Evolutionary conservation across 2,329 filamentous ascomycete genomes (phyloP).

Genomic region (Bertia moriformis): DNA sequence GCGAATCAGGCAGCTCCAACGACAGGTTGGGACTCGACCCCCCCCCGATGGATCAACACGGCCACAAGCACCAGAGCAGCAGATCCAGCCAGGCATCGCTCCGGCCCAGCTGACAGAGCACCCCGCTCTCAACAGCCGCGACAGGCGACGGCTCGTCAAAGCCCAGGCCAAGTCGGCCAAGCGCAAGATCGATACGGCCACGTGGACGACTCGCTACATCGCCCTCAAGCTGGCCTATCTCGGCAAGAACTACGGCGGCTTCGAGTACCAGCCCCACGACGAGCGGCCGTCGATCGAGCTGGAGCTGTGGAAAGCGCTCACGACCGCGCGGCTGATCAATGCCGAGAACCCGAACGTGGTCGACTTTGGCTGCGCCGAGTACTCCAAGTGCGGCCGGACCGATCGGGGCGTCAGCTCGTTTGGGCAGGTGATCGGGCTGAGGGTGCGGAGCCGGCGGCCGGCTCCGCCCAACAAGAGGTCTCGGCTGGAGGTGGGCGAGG

Average conservation of each 20-base stretch:
- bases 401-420: slow-evolving; percentile 91
- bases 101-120: background rate
- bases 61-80: too few species aligned
- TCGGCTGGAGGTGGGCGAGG: slow-evolving; percentile 6
- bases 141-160: slow-evolving; percentile 10
- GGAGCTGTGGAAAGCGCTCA: slow-evolving; percentile 79
- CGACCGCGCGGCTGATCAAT: slow-evolving; percentile 68
- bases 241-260: slow-evolving; percentile 80
- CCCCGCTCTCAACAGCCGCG: slow-evolving; percentile 5
- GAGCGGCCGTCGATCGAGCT: slow-evolving; percentile 68
- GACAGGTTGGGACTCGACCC: too few species aligned
- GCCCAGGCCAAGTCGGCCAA: slow-evolving; percentile 23
- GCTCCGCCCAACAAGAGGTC: slow-evolving; percentile 19
- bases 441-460: slow-evolving; percentile 67
- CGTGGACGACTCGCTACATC: slow-evolving; percentile 70
- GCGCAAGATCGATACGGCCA: slow-evolving; percentile 58
- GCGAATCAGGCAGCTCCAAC: background rate
- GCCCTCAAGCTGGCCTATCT: slow-evolving; percentile 90
- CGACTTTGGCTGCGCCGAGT: slow-evolving; percentile 73
- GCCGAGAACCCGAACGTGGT: slow-evolving; percentile 46
- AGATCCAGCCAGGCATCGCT: background rate
- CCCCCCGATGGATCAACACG: too few species aligned
- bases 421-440: slow-evolving; percentile 78
- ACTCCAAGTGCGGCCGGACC: slow-evolving; percentile 88
- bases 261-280: slow-evolving; percentile 69